These are phyloP conservation scores for Gamarada debralockiae DNA, from an alignment of 495 filamentous ascomycete genomes.

Conservation along the genomic window DNA sequence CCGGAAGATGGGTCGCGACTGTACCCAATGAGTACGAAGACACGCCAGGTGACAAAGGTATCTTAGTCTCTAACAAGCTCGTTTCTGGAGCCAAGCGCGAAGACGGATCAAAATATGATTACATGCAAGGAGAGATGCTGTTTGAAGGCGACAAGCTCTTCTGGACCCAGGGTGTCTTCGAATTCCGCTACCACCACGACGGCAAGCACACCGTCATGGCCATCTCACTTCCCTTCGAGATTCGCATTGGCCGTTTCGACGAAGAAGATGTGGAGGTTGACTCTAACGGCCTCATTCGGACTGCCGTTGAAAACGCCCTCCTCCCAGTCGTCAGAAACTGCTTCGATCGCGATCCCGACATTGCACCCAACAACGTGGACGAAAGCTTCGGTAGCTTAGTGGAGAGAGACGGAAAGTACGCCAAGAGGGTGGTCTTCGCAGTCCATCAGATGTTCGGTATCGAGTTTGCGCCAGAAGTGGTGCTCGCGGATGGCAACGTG, in stretches of 20 bases:
- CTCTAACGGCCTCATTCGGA: constrained; percentile 43
- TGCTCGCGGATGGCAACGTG: constrained; percentile 88
- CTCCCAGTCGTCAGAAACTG: constrained; percentile 84
- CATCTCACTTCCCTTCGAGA: constrained; percentile 89
- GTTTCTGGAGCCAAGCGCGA: constrained; percentile 39
- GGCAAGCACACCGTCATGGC: constrained; percentile 95
- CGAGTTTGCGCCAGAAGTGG: constrained; percentile 90
- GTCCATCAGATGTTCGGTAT: constrained; percentile 97
- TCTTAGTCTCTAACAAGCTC: constrained; percentile 61
- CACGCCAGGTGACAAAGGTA: constrained; percentile 70
- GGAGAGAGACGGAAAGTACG: constrained; percentile 82
- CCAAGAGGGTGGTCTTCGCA: constrained; percentile 85
- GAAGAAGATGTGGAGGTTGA: constrained; percentile 55
- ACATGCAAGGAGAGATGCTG: constrained; percentile 71
- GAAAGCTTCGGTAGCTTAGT: constrained; percentile 82
- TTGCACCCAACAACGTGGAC: constrained; percentile 75
- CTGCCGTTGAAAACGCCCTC: constrained; percentile 69
- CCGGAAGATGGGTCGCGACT: constrained; percentile 87
- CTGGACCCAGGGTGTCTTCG: constrained; percentile 94
- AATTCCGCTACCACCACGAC: constrained; percentile 95
- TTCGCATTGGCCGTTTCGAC: constrained; percentile 74
- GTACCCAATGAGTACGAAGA: constrained; percentile 75
- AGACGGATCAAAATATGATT: constrained; percentile 46
- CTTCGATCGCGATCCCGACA: constrained; percentile 86
- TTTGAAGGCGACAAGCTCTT: constrained; percentile 93